Percentiles rank a stretch among this genome's conserved stretches.
These are phyloP conservation scores for Chlorella vulgaris DNA, from an alignment of 139 green algal genomes.

Conservation along the genomic window DNA sequence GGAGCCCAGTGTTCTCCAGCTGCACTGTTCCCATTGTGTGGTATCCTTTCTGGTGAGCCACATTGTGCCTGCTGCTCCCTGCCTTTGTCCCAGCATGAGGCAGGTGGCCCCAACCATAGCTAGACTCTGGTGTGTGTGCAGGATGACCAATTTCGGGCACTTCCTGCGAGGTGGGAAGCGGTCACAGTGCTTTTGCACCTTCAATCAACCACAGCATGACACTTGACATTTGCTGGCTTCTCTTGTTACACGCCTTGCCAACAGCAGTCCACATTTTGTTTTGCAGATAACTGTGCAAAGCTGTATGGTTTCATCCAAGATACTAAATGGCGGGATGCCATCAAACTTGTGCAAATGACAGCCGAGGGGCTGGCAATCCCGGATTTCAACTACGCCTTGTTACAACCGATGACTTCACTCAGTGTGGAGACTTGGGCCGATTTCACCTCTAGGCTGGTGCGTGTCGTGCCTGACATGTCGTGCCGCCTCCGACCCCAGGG, in stretches of 20 bases:
- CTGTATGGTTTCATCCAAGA: conserved; percentile 5
- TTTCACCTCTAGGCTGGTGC: background rate
- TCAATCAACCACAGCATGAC: too few relatives aligned
- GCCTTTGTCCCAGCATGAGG: background rate
- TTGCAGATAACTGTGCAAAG: conserved; percentile 13
- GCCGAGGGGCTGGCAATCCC: conserved; percentile 4
- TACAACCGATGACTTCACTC: conserved; percentile 1
- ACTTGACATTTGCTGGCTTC: too few relatives aligned
- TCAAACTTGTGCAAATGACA: conserved; percentile 18
- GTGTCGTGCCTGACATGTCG: too few relatives aligned
- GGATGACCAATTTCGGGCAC: conserved; percentile 23
- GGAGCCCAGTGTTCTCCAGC: background rate
- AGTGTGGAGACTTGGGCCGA: conserved; percentile 22
- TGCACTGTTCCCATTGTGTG: conserved; percentile 15
- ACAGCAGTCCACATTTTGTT: too few relatives aligned
- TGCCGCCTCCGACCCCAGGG: too few relatives aligned
- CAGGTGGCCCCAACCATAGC: too few relatives aligned
- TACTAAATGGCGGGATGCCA: background rate
- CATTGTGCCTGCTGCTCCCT: background rate
- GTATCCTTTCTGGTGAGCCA: conserved; percentile 15
- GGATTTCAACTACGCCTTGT: background rate
- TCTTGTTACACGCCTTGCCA: too few relatives aligned
- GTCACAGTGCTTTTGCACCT: too few relatives aligned
- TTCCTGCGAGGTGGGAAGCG: conserved; percentile 11
- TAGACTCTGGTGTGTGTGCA: background rate